A percentile compares a stretch with the other conserved stretches of the same genome.
Conservation (phyloP, 148 eudicot species). For the Rhododendron mucronatum region DNA sequence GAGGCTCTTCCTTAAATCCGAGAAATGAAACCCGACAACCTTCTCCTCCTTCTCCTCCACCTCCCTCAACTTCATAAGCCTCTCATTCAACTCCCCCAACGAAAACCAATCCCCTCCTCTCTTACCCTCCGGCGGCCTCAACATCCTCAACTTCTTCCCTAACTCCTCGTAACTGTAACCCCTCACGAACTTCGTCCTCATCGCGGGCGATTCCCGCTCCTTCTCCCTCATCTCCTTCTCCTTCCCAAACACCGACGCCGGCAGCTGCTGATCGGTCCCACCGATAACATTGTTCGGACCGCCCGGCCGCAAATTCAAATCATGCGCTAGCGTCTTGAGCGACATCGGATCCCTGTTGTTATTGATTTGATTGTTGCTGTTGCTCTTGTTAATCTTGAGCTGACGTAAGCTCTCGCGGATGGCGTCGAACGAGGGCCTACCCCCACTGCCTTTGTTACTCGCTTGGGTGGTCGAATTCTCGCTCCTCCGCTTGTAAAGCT, state of each 20-base stretch:
- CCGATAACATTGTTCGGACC: constrained; percentile 19
- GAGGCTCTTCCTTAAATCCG: constrained; percentile 30
- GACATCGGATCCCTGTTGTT: not conserved
- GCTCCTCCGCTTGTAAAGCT: constrained; percentile 22
- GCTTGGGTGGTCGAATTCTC: not conserved
- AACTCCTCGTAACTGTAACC: constrained; percentile 33
- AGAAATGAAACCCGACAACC: not conserved
- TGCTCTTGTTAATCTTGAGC: not conserved
- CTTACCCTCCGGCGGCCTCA: constrained; percentile 52
- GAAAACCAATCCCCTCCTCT: constrained; percentile 39
- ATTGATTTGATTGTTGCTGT: too few species aligned
- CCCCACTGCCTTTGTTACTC: not conserved
- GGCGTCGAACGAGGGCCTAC: constrained; percentile 3
- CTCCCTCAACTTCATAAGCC: constrained; percentile 51
- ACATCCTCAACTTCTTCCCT: constrained; percentile 52
- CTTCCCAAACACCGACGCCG: constrained; percentile 21
- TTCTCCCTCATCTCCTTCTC: constrained; percentile 25
- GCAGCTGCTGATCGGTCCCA: constrained; percentile 22
- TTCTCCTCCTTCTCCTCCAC: constrained; percentile 23
- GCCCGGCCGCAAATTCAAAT: constrained; percentile 14
- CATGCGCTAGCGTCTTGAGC: constrained; percentile 16
- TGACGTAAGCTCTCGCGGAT: constrained; percentile 34
- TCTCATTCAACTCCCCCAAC: constrained; percentile 52
- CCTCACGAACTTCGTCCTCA: constrained; percentile 23
- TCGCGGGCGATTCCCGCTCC: not conserved